Base-by-base conservation (phyloP, 140 eudicot species). In the Stevia rebaudiana region DNA sequence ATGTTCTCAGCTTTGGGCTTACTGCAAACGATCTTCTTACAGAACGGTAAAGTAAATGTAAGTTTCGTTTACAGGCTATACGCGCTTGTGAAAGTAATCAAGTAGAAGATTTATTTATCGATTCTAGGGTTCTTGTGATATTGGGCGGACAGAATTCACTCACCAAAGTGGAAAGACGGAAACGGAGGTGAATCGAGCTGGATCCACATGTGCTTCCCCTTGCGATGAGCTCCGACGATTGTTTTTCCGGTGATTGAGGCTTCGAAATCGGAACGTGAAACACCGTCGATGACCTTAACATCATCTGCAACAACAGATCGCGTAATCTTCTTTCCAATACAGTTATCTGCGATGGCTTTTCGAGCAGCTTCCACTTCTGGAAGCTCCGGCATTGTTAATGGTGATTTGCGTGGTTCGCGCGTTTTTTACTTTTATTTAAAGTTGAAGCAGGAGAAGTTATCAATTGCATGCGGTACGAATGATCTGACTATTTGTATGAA, bases 301-400 rank as follows among this genome's bases (percentile, higher is more conserved):
- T 92, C 96, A 19, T 81, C 86, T 15, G 95, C 89, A 15, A 92
- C 78, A 10, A 82, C 66, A n/a, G 92, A 66, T 65, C 80, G 80
- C 11, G 33, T 72, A 7, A 92, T 92, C 78, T 76, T 92, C 86
- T 88, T 88, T 48, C 98, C 96, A 42, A 83, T 46, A 51, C 96
- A 88, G 79, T 88, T 69, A 5, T 88, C 95, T 58, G 67, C 80
- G 3, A 88, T 64, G 61, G 96, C 98, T 62, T 87, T 74, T 61
- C 98, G 81, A 68, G 96, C 96, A 21, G 95, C 98, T 77, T 92
- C 98, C 1, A 92, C 98, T 79, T 92, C 98, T n/a, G 98, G 96
- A 7, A 92, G 87, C 75, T 92, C 98, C 80, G 98, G 96, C 98
- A 91, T 91, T 52, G 63, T 57, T 72, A 46, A 61, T 54, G 77